Base-by-base conservation (phyloP, 2,329 filamentous ascomycete genomes). In the Exophiala sideris region DNA sequence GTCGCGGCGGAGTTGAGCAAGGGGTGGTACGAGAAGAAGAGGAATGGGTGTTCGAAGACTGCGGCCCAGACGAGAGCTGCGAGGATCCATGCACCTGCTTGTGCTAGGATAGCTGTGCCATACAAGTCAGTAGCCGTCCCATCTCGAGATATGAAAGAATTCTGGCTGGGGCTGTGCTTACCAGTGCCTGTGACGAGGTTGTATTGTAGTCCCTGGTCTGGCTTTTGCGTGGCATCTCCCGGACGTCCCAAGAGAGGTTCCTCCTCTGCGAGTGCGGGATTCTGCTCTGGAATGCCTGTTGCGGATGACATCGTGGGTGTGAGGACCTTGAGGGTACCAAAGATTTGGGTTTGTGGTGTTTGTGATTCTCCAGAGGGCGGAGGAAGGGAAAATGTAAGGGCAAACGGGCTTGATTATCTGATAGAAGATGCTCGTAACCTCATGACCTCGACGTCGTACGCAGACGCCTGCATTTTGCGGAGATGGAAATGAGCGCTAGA, bases 11-110 rank as follows among this genome's bases (percentile, higher is more conserved):
- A 81, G 65, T 83, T 83, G 62, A 80, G 71, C 11, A 80, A 71
- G 6, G 92, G 92, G 71, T 97, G 92, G 7, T 86, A 84, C 14
- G 89, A 91, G 79, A 97, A 96, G 64, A 96, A 83, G 36, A 89
- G 88, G 58, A 95, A 68, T 29, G 85, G 70, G 41, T 80, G 78
- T 39, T 83, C 80, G 67, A 96, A 83, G 60, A 96, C 81, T 52
- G 81, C 81, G 42, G 83, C 82, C 89, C 90, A 96, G 61, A 95
- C 79, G 52, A 92, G 82, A 34, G 83, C 82, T 45, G 84, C 76
- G 58, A 96, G 81, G 60, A 96, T 81, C 72, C 89, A 75, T 51
- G 86, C 82, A 52, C 90, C 92, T 40, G 82, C 79, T 72, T 96
- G 91, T 38, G 90, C 88, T 56, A 96, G 72, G 56, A 86, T 79